A percentile compares a stretch with the other conserved stretches of the same genome.
Evolutionary conservation across 2,329 filamentous ascomycete species (phyloP).

Genomic region (Rugonectria rugulosa): DNA sequence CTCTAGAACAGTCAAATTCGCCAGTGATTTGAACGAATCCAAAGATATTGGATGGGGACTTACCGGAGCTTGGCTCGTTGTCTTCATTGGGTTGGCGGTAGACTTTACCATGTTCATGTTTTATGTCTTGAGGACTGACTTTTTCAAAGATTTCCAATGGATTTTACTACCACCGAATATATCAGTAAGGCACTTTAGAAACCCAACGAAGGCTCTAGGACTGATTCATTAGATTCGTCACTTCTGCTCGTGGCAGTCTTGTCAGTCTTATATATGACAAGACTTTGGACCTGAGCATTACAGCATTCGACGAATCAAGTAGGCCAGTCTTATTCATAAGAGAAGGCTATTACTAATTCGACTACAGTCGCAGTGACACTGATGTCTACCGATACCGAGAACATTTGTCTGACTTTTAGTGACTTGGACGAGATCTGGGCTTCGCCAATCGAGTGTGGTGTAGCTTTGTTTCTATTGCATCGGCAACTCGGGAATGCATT

Average conservation of each 20-base stretch:
- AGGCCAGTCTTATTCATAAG: no score
- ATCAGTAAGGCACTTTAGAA: no score
- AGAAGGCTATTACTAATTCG: no score
- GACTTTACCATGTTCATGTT: no score
- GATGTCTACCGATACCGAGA: conserved; percentile 23
- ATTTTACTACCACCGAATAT: not conserved
- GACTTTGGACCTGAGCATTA: not conserved
- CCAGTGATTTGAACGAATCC: not conserved
- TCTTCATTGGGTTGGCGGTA: not conserved
- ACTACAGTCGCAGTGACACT: conserved; percentile 6
- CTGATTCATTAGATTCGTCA: not conserved
- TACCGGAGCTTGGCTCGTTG: not conserved
- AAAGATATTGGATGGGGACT: not conserved
- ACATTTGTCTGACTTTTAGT: conserved; percentile 13
- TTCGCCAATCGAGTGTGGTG: conserved; percentile 16
- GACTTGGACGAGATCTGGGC: conserved; percentile 24
- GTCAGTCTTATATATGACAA: not conserved
- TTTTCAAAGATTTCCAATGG: not conserved
- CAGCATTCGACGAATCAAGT: not conserved
- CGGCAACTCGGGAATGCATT: conserved; percentile 20
- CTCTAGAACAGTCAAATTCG: not conserved
- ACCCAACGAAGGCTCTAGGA: no score
- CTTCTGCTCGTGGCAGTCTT: not conserved
- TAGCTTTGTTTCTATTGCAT: conserved; percentile 17
- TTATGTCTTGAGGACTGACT: no score